These are phyloP conservation scores for Quaeritorhiza haematococci DNA, from an alignment of 371 early-diverging fungal genomes.

Conservation along the genomic window DNA sequence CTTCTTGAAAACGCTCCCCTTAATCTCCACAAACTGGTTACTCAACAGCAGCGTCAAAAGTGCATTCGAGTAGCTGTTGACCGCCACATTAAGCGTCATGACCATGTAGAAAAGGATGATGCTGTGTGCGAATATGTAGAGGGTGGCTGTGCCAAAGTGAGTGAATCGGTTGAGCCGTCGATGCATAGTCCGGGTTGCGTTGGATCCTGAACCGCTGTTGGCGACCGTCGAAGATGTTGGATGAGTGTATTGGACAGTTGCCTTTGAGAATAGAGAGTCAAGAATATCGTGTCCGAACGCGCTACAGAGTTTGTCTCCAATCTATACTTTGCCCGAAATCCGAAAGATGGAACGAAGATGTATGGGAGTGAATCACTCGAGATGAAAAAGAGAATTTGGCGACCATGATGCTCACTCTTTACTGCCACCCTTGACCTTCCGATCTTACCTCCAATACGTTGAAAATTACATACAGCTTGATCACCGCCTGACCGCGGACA, in stretches of 20 bases:
- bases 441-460: slow-evolving; percentile 79
- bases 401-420: neutral
- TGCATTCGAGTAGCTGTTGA: slow-evolving; percentile 91
- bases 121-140: slow-evolving; percentile 83
- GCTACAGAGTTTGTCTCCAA: slow-evolving; percentile 86
- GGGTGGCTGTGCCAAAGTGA: slow-evolving; percentile 65
- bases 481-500: slow-evolving; percentile 89
- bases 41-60: slow-evolving; percentile 86
- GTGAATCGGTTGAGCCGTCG: slow-evolving; percentile 27
- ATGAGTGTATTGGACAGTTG: slow-evolving; percentile 21
- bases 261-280: slow-evolving; percentile 76
- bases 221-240: neutral
- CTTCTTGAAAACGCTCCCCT: slow-evolving; percentile 90
- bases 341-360: neutral
- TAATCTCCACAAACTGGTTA: slow-evolving; percentile 98
- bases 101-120: slow-evolving; percentile 90
- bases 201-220: slow-evolving; percentile 4
- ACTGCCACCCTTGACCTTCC: no score
- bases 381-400: neutral
- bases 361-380: no score
- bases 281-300: slow-evolving; percentile 92
- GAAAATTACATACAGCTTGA: slow-evolving; percentile 96
- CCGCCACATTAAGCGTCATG: slow-evolving; percentile 91
- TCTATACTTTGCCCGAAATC: slow-evolving; percentile 30
- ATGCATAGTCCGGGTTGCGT: neutral